Percentiles rank a stretch among this genome's conserved stretches.
These are phyloP conservation scores for Tolypocladium nubicola DNA, from an alignment of 2,329 filamentous ascomycete species.

Conservation along the genomic window DNA sequence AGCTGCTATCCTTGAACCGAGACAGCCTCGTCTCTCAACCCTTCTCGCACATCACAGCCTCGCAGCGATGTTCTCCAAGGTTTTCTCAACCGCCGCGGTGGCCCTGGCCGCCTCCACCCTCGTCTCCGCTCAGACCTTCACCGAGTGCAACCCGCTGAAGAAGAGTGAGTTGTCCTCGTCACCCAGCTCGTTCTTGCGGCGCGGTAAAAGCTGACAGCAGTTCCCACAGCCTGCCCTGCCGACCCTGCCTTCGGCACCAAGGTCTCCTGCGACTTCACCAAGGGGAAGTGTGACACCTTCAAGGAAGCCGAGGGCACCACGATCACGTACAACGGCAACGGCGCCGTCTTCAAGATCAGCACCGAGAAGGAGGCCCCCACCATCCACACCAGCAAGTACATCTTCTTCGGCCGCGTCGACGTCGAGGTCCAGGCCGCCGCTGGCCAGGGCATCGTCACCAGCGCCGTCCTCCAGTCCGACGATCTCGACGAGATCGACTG, in stretches of 20 bases:
- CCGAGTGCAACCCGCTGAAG: slow-evolving; percentile 44
- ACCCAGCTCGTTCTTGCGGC: not conserved
- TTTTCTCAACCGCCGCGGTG: slow-evolving; percentile 33
- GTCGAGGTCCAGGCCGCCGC: slow-evolving; percentile 68
- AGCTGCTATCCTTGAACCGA: not conserved
- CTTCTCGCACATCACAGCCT: not conserved
- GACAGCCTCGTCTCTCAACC: not conserved
- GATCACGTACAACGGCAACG: slow-evolving; percentile 35
- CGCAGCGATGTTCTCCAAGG: slow-evolving; percentile 29
- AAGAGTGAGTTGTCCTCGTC: slow-evolving; percentile 25
- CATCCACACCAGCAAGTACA: slow-evolving; percentile 72
- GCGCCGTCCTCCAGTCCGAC: slow-evolving; percentile 80
- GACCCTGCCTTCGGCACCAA: slow-evolving; percentile 63
- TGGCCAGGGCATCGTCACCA: slow-evolving; percentile 81
- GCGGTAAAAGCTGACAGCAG: not conserved
- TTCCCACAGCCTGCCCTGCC: slow-evolving; percentile 50
- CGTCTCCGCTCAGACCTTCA: slow-evolving; percentile 45
- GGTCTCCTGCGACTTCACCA: slow-evolving; percentile 61
- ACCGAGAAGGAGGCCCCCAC: slow-evolving; percentile 57
- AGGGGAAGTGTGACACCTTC: slow-evolving; percentile 53
- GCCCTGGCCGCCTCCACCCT: slow-evolving; percentile 37
- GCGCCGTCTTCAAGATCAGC: slow-evolving; percentile 56
- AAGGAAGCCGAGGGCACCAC: slow-evolving; percentile 33
- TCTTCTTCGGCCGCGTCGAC: slow-evolving; percentile 91
- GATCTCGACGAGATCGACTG: slow-evolving; percentile 83